These are phyloP conservation scores for Nakazawaea wyomingensis DNA, from an alignment of 805 yeast genomes.

Conservation along the genomic window DNA sequence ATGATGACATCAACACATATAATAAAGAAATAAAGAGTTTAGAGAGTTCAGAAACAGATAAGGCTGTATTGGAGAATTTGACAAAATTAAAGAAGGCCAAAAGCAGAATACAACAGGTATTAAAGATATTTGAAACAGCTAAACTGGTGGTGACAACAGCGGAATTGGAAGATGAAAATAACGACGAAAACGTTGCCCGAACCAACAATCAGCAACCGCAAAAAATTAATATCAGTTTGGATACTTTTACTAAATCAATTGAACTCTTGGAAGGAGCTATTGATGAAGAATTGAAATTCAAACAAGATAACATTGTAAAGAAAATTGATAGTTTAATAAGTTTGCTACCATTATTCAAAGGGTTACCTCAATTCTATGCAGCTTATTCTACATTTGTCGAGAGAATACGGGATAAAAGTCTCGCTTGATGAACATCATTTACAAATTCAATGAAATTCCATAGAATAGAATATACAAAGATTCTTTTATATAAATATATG, in stretches of 20 bases:
- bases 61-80: conserved; percentile 30
- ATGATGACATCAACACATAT: conserved; percentile 37
- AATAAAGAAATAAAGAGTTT: conserved; percentile 21
- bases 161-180: conserved; percentile 13
- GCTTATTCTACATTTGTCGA: conserved; percentile 44
- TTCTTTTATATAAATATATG: no score
- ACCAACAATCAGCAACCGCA: conserved; percentile 6
- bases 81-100: conserved; percentile 40
- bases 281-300: conserved; percentile 33
- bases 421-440: background rate
- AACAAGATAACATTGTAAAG: conserved; percentile 28
- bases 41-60: conserved; percentile 15
- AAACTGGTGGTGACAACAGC: conserved; percentile 34
- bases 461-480: no score
- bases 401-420: conserved; percentile 31
- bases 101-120: conserved; percentile 39
- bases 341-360: conserved; percentile 48
- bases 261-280: conserved; percentile 41
- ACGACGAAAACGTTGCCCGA: conserved; percentile 4
- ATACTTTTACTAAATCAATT: conserved; percentile 33
- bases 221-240: conserved; percentile 18
- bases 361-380: conserved; percentile 44
- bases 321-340: conserved; percentile 44
- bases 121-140: conserved; percentile 40
- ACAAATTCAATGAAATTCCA: no score